A percentile compares a stretch with the other conserved stretches of the same genome.
These are phyloP conservation scores for Lentinula guzmanii DNA, from an alignment of 768 basidiomycete species.

Conservation along the genomic window DNA sequence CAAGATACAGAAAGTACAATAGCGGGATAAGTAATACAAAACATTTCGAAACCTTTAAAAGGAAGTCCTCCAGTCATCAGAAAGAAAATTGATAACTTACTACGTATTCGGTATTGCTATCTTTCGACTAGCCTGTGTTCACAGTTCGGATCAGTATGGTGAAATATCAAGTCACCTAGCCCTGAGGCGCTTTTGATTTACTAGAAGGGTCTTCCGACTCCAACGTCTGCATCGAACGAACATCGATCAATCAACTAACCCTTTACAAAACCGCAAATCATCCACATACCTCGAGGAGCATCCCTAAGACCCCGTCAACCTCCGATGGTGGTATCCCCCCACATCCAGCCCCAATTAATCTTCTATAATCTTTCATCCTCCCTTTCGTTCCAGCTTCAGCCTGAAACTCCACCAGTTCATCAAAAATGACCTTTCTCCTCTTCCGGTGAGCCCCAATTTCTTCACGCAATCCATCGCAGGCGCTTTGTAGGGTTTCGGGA, in stretches of 20 bases:
- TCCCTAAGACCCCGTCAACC: slow-evolving; percentile 79
- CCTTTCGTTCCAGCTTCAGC: slow-evolving; percentile 89
- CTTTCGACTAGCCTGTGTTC: background rate
- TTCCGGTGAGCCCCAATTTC: slow-evolving; percentile 63
- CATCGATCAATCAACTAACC: slow-evolving; percentile 2
- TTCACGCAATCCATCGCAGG: slow-evolving; percentile 56
- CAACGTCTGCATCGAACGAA: slow-evolving; percentile 47
- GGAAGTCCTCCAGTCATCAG: background rate
- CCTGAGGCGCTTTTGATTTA: background rate
- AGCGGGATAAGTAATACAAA: no score
- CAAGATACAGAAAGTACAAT: no score
- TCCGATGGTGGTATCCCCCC: slow-evolving; percentile 83
- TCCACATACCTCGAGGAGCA: slow-evolving; percentile 71
- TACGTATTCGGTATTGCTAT: background rate
- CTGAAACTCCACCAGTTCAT: slow-evolving; percentile 72
- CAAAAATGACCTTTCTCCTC: slow-evolving; percentile 68
- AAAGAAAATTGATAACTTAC: background rate
- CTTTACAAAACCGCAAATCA: background rate
- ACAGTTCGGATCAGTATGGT: no score
- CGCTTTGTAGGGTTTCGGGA: slow-evolving; percentile 42
- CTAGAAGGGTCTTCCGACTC: slow-evolving; percentile 66
- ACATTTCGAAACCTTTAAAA: background rate
- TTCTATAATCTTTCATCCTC: slow-evolving; percentile 83
- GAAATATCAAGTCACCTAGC: background rate
- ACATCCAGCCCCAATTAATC: slow-evolving; percentile 86